These are phyloP conservation scores for Vitis rupestris DNA, from an alignment of 164 flowering plant species.

Conservation along the genomic window DNA sequence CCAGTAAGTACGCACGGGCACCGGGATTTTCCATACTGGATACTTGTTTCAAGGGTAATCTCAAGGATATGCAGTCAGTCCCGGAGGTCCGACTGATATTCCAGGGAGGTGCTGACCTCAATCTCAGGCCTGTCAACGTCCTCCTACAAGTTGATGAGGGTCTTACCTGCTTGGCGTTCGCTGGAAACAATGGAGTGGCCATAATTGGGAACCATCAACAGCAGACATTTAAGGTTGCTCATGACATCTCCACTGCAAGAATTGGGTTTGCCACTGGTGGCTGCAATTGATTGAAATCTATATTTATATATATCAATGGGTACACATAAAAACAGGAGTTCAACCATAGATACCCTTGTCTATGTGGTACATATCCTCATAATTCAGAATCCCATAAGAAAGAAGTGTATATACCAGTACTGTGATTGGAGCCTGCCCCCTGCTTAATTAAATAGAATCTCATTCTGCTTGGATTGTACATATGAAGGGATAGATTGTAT, in stretches of 20 bases:
- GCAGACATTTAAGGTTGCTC: slow-evolving; percentile 33
- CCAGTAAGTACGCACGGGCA: slow-evolving; percentile 19
- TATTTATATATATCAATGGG: background rate
- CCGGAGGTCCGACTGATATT: slow-evolving; percentile 35
- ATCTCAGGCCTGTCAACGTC: slow-evolving; percentile 21
- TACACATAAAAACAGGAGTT: too few relatives aligned
- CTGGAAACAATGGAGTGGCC: slow-evolving; percentile 19
- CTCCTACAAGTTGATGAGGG: slow-evolving; percentile 29
- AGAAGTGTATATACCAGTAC: too few relatives aligned
- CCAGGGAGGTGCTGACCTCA: slow-evolving; percentile 35
- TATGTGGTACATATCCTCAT: too few relatives aligned
- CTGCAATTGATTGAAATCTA: slow-evolving; percentile 20
- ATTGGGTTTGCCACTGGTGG: slow-evolving; percentile 52
- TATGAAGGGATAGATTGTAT: too few relatives aligned
- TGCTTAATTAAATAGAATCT: too few relatives aligned
- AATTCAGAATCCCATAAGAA: too few relatives aligned
- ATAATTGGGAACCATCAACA: slow-evolving; percentile 56
- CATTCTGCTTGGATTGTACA: too few relatives aligned
- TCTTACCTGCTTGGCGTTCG: slow-evolving; percentile 44
- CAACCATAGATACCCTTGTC: too few relatives aligned
- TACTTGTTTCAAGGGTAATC: slow-evolving; percentile 36
- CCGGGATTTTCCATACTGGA: slow-evolving; percentile 36
- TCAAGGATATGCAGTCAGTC: slow-evolving; percentile 5
- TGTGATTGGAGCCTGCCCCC: too few relatives aligned
- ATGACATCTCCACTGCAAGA: slow-evolving; percentile 35